Evolutionary conservation across 805 yeast genomes (phyloP).

Genomic region (Starmerella apicola): DNA sequence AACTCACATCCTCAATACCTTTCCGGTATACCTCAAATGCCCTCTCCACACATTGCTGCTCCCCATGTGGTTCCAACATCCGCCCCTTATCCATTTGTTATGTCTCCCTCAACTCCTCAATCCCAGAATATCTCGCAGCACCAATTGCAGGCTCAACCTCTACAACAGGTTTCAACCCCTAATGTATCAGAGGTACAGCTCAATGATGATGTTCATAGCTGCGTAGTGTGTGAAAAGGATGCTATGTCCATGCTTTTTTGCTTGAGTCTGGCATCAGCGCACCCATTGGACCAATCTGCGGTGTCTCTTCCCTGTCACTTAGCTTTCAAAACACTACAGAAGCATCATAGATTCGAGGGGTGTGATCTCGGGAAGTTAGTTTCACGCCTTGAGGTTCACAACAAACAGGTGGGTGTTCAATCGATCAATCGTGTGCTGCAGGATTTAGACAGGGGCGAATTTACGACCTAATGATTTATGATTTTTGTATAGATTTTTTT

Average conservation of each 20-base stretch:
- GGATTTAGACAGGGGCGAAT: conserved; percentile 13
- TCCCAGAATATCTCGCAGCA: not conserved
- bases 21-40: too few relatives aligned
- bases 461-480: conserved; percentile 2
- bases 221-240: conserved; percentile 25
- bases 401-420: conserved; percentile 22
- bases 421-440: conserved; percentile 22
- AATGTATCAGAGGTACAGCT: too few relatives aligned
- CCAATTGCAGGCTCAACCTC: not conserved
- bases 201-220: conserved; percentile 54
- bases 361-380: conserved; percentile 21
- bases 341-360: conserved; percentile 35
- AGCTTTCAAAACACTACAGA: conserved; percentile 66
- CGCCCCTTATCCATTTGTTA: too few relatives aligned
- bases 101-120: too few relatives aligned
- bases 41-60: too few relatives aligned
- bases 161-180: conserved; percentile 1
- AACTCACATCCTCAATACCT: too few relatives aligned
- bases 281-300: conserved; percentile 24
- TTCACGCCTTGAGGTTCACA: conserved; percentile 15
- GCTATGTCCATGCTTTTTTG: conserved; percentile 79
- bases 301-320: conserved; percentile 61
- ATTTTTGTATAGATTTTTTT: too few relatives aligned
- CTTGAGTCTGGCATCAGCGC: conserved; percentile 30
- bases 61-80: too few relatives aligned